Percentiles rank a stretch among this genome's conserved stretches.
Evolutionary conservation across 2,329 filamentous ascomycete species (phyloP).

Genomic region (Ceratocystis diversiconidia): DNA sequence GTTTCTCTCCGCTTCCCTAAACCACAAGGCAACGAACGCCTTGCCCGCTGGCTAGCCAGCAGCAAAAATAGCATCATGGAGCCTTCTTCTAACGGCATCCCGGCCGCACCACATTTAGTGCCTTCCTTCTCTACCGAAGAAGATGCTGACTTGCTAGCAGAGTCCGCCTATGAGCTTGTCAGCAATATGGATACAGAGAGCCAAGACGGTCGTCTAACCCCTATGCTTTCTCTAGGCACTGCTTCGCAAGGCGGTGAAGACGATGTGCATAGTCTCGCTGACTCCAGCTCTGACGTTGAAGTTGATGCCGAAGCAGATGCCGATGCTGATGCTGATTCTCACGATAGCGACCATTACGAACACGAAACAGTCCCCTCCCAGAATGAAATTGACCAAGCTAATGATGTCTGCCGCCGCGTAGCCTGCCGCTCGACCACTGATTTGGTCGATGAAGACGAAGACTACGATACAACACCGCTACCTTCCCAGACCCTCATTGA

Average conservation of each 20-base stretch:
- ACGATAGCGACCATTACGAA: constrained; percentile 8
- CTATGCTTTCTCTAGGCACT: constrained; percentile 21
- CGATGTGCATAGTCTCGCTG: constrained; percentile 31
- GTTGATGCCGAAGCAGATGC: neutral
- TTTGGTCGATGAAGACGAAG: constrained; percentile 15
- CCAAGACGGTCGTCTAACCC: constrained; percentile 34
- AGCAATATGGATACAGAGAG: constrained; percentile 39
- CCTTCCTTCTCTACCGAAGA: constrained; percentile 23
- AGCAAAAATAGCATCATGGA: constrained; percentile 44
- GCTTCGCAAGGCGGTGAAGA: constrained; percentile 35
- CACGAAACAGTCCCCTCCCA: constrained; percentile 13
- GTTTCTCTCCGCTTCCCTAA: constrained; percentile 42
- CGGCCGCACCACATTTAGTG: constrained; percentile 5
- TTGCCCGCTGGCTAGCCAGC: constrained; percentile 46
- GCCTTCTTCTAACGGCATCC: neutral
- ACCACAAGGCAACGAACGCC: constrained; percentile 39
- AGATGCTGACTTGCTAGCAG: constrained; percentile 33
- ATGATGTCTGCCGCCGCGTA: constrained; percentile 10
- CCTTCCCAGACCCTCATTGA: constrained; percentile 12
- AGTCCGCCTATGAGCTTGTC: constrained; percentile 45
- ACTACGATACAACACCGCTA: constrained; percentile 9
- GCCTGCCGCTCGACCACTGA: constrained; percentile 8
- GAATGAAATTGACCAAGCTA: constrained; percentile 6
- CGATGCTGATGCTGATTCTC: neutral
- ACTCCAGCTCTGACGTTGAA: constrained; percentile 24